Percentiles rank a stretch among this genome's conserved stretches.
Evolutionary conservation across 2,329 filamentous ascomycete genomes (phyloP).

Genomic region (Helotiales sp.): DNA sequence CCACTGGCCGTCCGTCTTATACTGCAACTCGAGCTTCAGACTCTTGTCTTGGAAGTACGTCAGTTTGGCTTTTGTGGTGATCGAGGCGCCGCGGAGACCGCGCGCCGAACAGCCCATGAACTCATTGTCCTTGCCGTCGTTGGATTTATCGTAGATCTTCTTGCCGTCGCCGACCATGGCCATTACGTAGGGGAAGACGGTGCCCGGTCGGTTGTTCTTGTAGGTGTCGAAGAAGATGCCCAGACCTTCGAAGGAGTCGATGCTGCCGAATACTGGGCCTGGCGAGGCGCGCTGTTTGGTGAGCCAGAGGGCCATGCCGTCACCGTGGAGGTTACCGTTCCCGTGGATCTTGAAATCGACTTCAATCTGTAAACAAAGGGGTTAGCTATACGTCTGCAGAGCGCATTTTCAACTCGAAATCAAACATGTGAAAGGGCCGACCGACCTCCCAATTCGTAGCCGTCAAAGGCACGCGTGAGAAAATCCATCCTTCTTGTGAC

Average conservation of each 20-base stretch:
- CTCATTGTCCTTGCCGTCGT: slow-evolving; percentile 92
- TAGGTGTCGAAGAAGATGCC: slow-evolving; percentile 96
- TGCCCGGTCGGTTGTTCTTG: slow-evolving; percentile 97
- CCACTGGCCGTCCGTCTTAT: slow-evolving; percentile 90
- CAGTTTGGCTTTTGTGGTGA: slow-evolving; percentile 84
- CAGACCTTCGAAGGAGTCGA: slow-evolving; percentile 89
- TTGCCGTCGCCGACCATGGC: slow-evolving; percentile 95
- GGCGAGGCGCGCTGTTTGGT: slow-evolving; percentile 85
- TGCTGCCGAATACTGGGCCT: slow-evolving; percentile 86
- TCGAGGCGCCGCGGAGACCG: slow-evolving; percentile 78
- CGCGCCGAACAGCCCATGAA: slow-evolving; percentile 93
- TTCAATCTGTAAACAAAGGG: slow-evolving; percentile 65
- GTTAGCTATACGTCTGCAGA: not conserved
- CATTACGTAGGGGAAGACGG: slow-evolving; percentile 97
- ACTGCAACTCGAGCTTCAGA: slow-evolving; percentile 88
- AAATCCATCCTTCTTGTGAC: slow-evolving; percentile 91
- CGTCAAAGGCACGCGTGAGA: slow-evolving; percentile 90
- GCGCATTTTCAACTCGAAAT: not conserved
- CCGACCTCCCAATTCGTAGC: slow-evolving; percentile 94
- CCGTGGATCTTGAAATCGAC: slow-evolving; percentile 95
- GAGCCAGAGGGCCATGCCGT: slow-evolving; percentile 97
- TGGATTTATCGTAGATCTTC: slow-evolving; percentile 87
- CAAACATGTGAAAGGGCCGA: not conserved
- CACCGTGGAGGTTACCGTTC: slow-evolving; percentile 86
- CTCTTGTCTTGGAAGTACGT: slow-evolving; percentile 98